These are phyloP conservation scores for Alternaria rosae DNA, from an alignment of 2,329 filamentous ascomycete species.

Conservation along the genomic window DNA sequence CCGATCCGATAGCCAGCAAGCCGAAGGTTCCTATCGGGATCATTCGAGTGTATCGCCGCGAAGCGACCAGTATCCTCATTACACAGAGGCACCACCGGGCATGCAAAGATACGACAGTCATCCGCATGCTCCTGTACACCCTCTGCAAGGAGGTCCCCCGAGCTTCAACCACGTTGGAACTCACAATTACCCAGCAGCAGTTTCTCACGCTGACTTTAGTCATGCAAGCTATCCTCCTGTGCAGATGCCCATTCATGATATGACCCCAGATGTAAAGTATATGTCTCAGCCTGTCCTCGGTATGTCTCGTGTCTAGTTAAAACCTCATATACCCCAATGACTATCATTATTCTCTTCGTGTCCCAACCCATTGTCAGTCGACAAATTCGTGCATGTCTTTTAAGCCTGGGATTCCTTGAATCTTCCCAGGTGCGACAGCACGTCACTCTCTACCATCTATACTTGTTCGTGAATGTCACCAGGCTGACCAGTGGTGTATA, in stretches of 20 bases:
- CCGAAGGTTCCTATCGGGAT: conserved; percentile 30
- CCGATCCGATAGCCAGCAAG: conserved; percentile 27
- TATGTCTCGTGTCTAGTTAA: conserved; percentile 52
- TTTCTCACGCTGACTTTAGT: conserved; percentile 37
- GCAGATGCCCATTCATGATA: conserved; percentile 48
- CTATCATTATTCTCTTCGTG: conserved; percentile 38
- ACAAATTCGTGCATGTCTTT: conserved; percentile 18
- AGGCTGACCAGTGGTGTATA: conserved; percentile 29
- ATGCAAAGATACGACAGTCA: conserved; percentile 36
- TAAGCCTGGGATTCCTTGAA: conserved; percentile 2
- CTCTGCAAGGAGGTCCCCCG: conserved; percentile 24
- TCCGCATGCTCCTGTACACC: conserved; percentile 27
- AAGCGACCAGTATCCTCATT: conserved; percentile 35
- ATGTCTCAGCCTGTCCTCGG: conserved; percentile 49
- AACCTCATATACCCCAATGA: conserved; percentile 43
- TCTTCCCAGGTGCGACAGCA: neutral
- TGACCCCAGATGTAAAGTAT: conserved; percentile 47
- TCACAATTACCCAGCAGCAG: conserved; percentile 30
- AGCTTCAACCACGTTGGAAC: conserved; percentile 31
- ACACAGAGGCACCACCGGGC: conserved; percentile 26
- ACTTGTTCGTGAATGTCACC: neutral
- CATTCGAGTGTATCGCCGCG: conserved; percentile 32
- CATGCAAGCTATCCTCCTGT: conserved; percentile 41
- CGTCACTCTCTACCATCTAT: neutral
- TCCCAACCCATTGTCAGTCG: conserved; percentile 8